Percentiles rank a stretch among this genome's conserved stretches.
phyloP scores from a whole-genome alignment of 331 rosid genomes.

The Ulmus americana region DNA sequence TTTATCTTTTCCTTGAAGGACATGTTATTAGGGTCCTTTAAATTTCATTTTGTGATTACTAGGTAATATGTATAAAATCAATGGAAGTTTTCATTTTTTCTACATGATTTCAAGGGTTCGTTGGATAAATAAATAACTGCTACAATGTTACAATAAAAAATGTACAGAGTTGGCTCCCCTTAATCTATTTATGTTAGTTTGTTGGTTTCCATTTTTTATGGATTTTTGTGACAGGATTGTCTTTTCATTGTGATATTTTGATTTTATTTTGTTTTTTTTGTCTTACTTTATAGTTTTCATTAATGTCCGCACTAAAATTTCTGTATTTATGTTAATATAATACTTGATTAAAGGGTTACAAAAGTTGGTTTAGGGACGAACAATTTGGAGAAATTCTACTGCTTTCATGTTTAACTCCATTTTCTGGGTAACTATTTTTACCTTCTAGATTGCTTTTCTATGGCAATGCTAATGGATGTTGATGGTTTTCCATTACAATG shows the following conservation, averaged over 20 bases:
- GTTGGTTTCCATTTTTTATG: background rate
- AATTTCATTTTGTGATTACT: background rate
- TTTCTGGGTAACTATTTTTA: too few relatives aligned
- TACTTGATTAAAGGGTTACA: background rate
- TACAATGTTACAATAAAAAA: background rate
- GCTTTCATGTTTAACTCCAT: background rate
- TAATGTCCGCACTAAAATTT: too few relatives aligned
- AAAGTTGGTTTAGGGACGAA: background rate
- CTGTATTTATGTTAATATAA: background rate
- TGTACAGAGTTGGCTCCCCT: background rate
- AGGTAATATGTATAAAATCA: background rate
- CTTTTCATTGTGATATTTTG: too few relatives aligned
- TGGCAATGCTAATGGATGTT: too few relatives aligned
- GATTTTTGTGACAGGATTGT: too few relatives aligned
- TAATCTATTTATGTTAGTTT: background rate
- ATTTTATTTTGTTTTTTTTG: too few relatives aligned
- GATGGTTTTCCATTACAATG: too few relatives aligned
- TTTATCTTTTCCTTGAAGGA: conserved; percentile 1
- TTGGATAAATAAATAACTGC: background rate
- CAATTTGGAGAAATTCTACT: background rate
- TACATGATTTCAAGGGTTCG: background rate
- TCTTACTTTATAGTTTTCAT: too few relatives aligned
- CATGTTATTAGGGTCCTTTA: background rate
- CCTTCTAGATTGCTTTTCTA: too few relatives aligned
- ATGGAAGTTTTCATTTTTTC: background rate